Percentiles rank a stretch among this genome's conserved stretches.
Conservation (phyloP, 805 yeast species). For the Martiniozyma abietophila region DNA sequence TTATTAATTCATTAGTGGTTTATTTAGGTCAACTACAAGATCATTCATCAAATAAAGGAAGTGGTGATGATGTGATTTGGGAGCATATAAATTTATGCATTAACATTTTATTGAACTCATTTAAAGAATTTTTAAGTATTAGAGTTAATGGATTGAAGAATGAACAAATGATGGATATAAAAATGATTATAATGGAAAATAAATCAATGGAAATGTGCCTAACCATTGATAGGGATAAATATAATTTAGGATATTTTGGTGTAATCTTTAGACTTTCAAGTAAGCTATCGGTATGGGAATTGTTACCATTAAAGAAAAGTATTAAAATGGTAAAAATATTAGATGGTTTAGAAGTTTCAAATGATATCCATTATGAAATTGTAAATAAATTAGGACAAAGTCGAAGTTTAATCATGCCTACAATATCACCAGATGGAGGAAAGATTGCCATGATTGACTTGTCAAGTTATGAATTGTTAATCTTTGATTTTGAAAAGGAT, state of each 20-base stretch:
- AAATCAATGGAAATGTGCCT: too few relatives aligned
- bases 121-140: conserved; percentile 1
- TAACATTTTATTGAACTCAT: conserved; percentile 15
- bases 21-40: conserved; percentile 9
- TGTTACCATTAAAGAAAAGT: too few relatives aligned
- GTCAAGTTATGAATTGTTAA: background rate
- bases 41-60: background rate
- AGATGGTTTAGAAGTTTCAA: too few relatives aligned
- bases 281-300: too few relatives aligned
- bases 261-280: conserved; percentile 12
- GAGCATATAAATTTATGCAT: conserved; percentile 17
- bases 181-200: too few relatives aligned
- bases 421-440: background rate
- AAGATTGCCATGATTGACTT: conserved; percentile 3
- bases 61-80: conserved; percentile 8
- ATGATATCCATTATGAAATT: too few relatives aligned
- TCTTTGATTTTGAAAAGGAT: conserved; percentile 4
- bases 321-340: too few relatives aligned
- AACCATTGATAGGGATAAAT: too few relatives aligned
- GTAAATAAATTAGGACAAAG: too few relatives aligned
- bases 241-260: conserved; percentile 18
- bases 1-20: conserved; percentile 13
- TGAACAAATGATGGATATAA: background rate
- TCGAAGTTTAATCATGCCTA: too few relatives aligned
- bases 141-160: conserved; percentile 1